Base-by-base conservation (phyloP, 352 stramenopile genomes). In the Albugo candida region DNA sequence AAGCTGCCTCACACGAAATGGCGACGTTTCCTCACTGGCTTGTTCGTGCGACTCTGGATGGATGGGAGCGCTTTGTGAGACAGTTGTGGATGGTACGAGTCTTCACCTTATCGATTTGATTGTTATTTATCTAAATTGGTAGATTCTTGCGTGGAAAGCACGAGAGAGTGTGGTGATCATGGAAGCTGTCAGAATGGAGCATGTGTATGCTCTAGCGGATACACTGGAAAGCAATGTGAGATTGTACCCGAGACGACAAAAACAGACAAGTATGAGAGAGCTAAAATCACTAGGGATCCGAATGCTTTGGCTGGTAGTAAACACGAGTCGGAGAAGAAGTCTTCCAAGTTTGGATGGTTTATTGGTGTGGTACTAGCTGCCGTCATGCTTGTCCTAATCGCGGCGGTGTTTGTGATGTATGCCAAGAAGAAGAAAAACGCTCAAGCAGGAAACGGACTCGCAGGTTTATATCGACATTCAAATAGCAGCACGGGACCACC, bases 361-460 rank as follows among this genome's bases (percentile, higher is more conserved):
- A 56, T 67, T 5, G 58, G 60, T 31, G 49, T 84, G 11, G 47
- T 87, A 45, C 69, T 65, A 11, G 71, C 64, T 19, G 59, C 68
- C 37, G 67, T 86, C 39, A 58, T 91, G 36, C 50, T 86, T 2
- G 69, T 58, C 14, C 20, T 57, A 16, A 36, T 53, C 5, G 74
- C 70, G 4, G 59, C 85, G 41, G 53, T 76, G 31, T 87, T 91
- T 47, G 72, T 74, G 36, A 60, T 84, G 45, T 72, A 82, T 59
- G 73, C 75, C 36, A 83, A 75, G 63, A 83, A 75, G 59, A 65
- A 60, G 81, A 48, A 60, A 80, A 40, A 70, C 82, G 36, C 58
- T 66, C 16, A 67, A 59, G 2, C 58, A 75, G 27, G 59, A 45
- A n/a, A 31, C 8, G 5, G 56, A 59, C 20, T 59, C 56, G 34